Evolutionary conservation across 2,329 filamentous ascomycete species (phyloP), one percentile per base, ranked within the genome.

Genomic region (Waltergamsia citrina): DNA sequence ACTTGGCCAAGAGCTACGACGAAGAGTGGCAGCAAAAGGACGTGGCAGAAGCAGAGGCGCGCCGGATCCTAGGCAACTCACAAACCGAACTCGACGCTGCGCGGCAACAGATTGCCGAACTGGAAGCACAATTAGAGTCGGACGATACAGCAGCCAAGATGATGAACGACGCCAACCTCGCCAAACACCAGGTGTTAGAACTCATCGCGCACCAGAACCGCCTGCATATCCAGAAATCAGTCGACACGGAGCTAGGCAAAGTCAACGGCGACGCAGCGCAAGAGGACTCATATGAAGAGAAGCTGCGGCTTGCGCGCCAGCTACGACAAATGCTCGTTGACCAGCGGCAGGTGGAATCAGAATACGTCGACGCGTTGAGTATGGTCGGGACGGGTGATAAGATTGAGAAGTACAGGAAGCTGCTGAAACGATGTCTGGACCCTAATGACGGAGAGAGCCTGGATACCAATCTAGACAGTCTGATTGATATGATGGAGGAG

Each of bases 1-100:
- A 81, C 41, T 64, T 88, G 9, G 75, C 81, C 2, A 67, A 68
- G 37, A 78, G 69, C 36, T 86, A 85, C 48, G 85, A 92, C 38
- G 73, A 79, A 19, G 82, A 90, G 51, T 74, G 85, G 46, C 69
- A 72, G 34, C 81, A 87, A 43, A 86, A 85, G 50, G 76, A 85
- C 34, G 67, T 71, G 14, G 76, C 76, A 4, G 78, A 83, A 47
- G 69, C 70, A 18, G 82, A 84, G 50, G 79, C 79, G 4, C 73
- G 73, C 32, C 67, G 74, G 12, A 74, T 80, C 36, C 65, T 85
- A 12, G 65, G 67, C 39, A 80, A 79, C 43, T 78, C 81, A 1
- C 74, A 82, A 41, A 67, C 71, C 21, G 84, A 90, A 50, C 65
- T 85, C 4, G 69, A 72, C 29, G 60, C 63, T 2, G 62, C 81